Base-by-base conservation (phyloP, 2,329 filamentous ascomycete genomes). In the Chrysosporium queenslandicum region DNA sequence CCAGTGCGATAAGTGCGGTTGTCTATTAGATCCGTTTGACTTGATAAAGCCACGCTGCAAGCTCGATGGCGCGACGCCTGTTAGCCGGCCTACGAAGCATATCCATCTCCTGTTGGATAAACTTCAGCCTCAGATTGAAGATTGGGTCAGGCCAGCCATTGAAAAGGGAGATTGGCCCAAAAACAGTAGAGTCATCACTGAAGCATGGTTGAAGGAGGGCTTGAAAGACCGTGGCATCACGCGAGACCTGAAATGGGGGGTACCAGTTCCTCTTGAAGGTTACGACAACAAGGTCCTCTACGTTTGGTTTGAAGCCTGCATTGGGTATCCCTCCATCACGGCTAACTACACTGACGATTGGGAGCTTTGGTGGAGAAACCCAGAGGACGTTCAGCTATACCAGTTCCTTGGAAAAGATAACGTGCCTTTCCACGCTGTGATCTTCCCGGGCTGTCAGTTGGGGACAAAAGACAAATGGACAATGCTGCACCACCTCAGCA, bases 401-500 rank as follows among this genome's bases (percentile, higher is more conserved):
- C 87, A 92, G 71, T 90, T 92, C 74, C 87, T 91, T 80, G 87
- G 87, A 71, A 92, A 92, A 65, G 83, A 87, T 66, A 87, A 87
- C 59, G 83, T 84, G 11, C 79, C 78, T 7, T 88, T 87, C 74
- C 86, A 91, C 71, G 85, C 84, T 39, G 85, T 91, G 61, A 86
- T 90, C 63, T 94, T 91, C 74, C 87, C 87, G 1, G 85, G 79
- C 34, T 86, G 82, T 30, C 84, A 91, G 65, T 75, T 94, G n/a
- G 87, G 87, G 50, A 89, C 87, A 0, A 75, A 77, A 36, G 82
- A 90, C 61, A 81, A 82, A 56, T 94, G 87, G 87, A 92, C 86
- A 46, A 85, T 83, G 78, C 77, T 91, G 21, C 80, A 89, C 69
- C 85, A 86, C 61, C 77, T 94, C 46, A 89, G 85, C 8, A 88